phyloP scores from a whole-genome alignment of 2,329 filamentous ascomycete genomes.

The Cladosporium sp. region DNA sequence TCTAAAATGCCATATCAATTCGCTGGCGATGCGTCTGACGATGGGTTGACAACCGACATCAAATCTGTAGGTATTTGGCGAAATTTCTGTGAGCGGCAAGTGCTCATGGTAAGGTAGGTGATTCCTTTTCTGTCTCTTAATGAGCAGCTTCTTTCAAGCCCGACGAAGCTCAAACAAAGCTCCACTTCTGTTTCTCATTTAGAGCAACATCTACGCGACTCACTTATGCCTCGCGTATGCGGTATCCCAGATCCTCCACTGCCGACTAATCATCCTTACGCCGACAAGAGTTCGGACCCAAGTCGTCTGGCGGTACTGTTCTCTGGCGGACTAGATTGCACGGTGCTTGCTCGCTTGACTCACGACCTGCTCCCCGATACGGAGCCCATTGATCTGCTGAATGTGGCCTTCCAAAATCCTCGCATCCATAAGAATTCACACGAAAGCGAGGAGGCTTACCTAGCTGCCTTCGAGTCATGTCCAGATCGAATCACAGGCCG shows the following conservation, averaged over 20 bases:
- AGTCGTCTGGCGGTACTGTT: slow-evolving; percentile 73
- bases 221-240: slow-evolving; percentile 42
- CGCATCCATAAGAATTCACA: slow-evolving; percentile 44
- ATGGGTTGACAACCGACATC: neutral
- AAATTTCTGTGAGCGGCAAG: slow-evolving; percentile 2
- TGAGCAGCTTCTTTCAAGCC: slow-evolving; percentile 16
- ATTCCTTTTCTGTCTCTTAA: slow-evolving; percentile 29
- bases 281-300: slow-evolving; percentile 28
- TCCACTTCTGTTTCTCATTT: slow-evolving; percentile 23
- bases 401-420: slow-evolving; percentile 97
- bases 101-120: slow-evolving; percentile 33
- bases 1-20: slow-evolving; percentile 5
- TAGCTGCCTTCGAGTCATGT: slow-evolving; percentile 68
- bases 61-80: slow-evolving; percentile 5
- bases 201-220: slow-evolving; percentile 21
- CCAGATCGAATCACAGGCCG: slow-evolving; percentile 88
- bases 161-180: slow-evolving; percentile 13
- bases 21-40: neutral
- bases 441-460: slow-evolving; percentile 20
- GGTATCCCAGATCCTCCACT: slow-evolving; percentile 53
- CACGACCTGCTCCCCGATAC: slow-evolving; percentile 68
- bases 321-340: slow-evolving; percentile 92
- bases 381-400: slow-evolving; percentile 80
- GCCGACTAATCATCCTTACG: neutral
- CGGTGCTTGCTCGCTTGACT: slow-evolving; percentile 73